Base-by-base conservation (phyloP, 1,284 basidiomycete genomes). In the Cutaneotrichosporon mucoides region DNA sequence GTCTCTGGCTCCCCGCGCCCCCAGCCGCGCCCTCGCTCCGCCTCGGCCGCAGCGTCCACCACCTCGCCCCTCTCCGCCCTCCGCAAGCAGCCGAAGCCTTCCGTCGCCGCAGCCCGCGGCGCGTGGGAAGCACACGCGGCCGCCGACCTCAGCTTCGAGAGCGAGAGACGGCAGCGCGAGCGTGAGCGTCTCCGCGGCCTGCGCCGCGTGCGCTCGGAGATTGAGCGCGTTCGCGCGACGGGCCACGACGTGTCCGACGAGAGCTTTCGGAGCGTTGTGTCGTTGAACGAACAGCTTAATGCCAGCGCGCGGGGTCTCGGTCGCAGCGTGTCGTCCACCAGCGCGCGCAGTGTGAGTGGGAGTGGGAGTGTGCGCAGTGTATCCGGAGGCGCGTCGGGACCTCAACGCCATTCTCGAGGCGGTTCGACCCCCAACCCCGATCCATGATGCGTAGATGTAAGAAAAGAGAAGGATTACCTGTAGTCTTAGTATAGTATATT, bases 91-190 rank as follows among this genome's bases (percentile, higher is more conserved):
- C 24, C 24, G 24, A 24, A 6, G 33, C 6, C 38, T 33, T 11
- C 38, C 38, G 49, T 40, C 10, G 38, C 49, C 4, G n/a, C 15
- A 5, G 38, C 37, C 9, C 37, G 37, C 10, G 45, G 42, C n/a
- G 50, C 53, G 9, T 60, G 48, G 34, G 56, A 57, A 10, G 58
- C 51, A 5, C 47, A 56, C 33, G 24, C 48, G 33, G 34, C 38
- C n/a, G 42, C 54, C 7, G 62, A 63, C 49, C 45, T 60, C 41
- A 45, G 45, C 12, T 64, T 50, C 42, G 53, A 53, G 43, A 45
- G 38, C 16, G 51, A 43, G 37, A 56, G 62, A 15, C 53, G 62
- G 33, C 53, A 50, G 41, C 33, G 47, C 15, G 62, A 64, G 47
- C 55, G 53, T 50, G 34, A 15, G 36, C 10, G 9, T 1, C 33